A percentile compares a stretch with the other conserved stretches of the same genome.
These are phyloP conservation scores for Ophiostoma tasmaniense DNA, from an alignment of 2,329 filamentous ascomycete species.

Conservation along the genomic window DNA sequence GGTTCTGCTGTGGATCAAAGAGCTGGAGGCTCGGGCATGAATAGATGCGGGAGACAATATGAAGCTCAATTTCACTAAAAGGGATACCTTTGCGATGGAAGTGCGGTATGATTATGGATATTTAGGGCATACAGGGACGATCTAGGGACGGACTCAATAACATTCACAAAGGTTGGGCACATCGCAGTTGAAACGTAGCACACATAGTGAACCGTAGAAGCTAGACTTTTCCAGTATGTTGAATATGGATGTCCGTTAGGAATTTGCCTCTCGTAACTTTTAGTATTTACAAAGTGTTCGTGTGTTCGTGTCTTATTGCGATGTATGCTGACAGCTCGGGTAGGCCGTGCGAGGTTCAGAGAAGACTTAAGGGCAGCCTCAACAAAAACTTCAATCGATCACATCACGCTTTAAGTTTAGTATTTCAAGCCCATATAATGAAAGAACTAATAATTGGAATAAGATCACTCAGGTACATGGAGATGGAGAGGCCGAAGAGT, in stretches of 20 bases:
- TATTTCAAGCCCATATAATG: not conserved
- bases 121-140: not conserved
- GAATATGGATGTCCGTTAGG: too few species aligned
- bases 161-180: not conserved
- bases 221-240: too few species aligned
- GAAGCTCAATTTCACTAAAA: too few species aligned
- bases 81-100: not conserved
- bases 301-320: not conserved
- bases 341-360: not conserved
- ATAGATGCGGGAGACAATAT: too few species aligned
- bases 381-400: not conserved
- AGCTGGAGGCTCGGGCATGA: not conserved
- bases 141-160: not conserved
- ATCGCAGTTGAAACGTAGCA: not conserved
- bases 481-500: not conserved
- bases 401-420: not conserved
- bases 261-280: too few species aligned
- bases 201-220: too few species aligned
- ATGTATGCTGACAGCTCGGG: not conserved
- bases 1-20: conserved; percentile 7
- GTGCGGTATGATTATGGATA: not conserved
- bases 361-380: not conserved
- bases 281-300: too few species aligned
- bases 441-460: not conserved
- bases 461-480: not conserved